Evolutionary conservation across 441 rosid species (phyloP).

Genomic region (Adansonia rubrostipa): DNA sequence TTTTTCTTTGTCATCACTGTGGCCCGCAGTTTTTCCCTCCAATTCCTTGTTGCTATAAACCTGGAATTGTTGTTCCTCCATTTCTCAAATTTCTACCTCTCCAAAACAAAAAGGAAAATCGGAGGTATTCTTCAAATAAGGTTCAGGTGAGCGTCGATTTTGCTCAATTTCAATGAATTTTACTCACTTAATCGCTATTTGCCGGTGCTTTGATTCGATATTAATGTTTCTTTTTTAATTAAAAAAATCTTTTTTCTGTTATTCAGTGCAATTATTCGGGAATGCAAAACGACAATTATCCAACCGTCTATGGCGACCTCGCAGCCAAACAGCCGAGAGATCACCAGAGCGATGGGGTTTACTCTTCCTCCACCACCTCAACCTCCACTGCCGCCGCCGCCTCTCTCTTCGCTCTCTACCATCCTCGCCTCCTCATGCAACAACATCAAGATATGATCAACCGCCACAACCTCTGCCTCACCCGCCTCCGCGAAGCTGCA

Average conservation of each 20-base stretch:
- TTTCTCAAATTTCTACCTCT: conserved; percentile 22
- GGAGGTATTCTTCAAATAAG: background rate
- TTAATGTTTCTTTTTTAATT: background rate
- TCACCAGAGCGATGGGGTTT: conserved; percentile 24
- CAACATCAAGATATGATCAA: conserved; percentile 56
- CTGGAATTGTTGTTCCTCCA: conserved; percentile 3
- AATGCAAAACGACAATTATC: conserved; percentile 42
- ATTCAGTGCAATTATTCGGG: background rate
- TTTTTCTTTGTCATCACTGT: conserved; percentile 16
- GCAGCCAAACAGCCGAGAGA: conserved; percentile 10
- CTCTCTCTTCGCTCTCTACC: conserved; percentile 27
- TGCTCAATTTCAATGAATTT: background rate
- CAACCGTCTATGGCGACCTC: conserved; percentile 30
- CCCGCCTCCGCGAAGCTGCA: conserved; percentile 51
- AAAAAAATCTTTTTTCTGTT: background rate
- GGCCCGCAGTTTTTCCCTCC: conserved; percentile 45
- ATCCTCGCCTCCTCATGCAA: conserved; percentile 44
- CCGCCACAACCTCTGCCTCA: conserved; percentile 54
- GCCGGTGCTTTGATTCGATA: background rate
- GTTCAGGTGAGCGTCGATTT: conserved; percentile 6
- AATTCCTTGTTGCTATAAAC: conserved; percentile 31
- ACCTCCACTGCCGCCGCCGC: conserved; percentile 6
- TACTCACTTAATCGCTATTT: background rate
- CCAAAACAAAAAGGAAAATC: background rate
- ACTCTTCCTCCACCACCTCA: conserved; percentile 28